Percentiles rank a stretch among this genome's conserved stretches.
phyloP scores from a whole-genome alignment of 2,329 filamentous ascomycete species.

The Exophiala bonariae region DNA sequence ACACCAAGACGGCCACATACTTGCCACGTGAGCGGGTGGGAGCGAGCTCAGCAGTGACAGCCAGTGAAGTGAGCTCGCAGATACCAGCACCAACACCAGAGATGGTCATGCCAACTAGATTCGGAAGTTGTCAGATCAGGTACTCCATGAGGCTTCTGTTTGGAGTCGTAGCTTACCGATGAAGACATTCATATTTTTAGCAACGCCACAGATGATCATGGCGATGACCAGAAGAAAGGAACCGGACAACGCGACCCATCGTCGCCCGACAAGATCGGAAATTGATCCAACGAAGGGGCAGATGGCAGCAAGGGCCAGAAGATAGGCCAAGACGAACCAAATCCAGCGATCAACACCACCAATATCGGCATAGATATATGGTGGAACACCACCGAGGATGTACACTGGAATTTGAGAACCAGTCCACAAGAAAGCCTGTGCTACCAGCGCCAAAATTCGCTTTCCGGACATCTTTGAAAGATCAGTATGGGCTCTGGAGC shows the following conservation, averaged over 20 bases:
- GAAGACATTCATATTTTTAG: constrained; percentile 60
- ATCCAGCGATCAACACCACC: constrained; percentile 61
- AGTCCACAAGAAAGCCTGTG: constrained; percentile 63
- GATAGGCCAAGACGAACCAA: constrained; percentile 59
- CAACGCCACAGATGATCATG: constrained; percentile 60
- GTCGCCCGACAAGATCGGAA: constrained; percentile 63
- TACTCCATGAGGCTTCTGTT: no score
- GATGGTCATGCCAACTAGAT: constrained; percentile 55
- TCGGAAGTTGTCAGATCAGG: constrained; percentile 3
- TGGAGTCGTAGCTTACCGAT: constrained; percentile 48
- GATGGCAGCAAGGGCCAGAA: constrained; percentile 56
- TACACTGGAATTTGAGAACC: constrained; percentile 62
- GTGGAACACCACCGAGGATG: constrained; percentile 52
- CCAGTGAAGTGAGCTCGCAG: constrained; percentile 67
- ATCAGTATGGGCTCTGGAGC: constrained; percentile 34
- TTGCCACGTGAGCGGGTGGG: constrained; percentile 64
- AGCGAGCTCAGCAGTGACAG: constrained; percentile 67
- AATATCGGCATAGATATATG: constrained; percentile 60
- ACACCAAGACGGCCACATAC: constrained; percentile 61
- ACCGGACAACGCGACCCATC: constrained; percentile 60
- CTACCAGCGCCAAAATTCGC: constrained; percentile 50
- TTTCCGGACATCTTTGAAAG: constrained; percentile 37
- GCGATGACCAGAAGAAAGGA: constrained; percentile 56
- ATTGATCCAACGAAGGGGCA: constrained; percentile 67
- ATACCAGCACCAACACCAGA: constrained; percentile 66